Base-by-base conservation (phyloP, 331 rosid species). In the Saraca asoca region DNA sequence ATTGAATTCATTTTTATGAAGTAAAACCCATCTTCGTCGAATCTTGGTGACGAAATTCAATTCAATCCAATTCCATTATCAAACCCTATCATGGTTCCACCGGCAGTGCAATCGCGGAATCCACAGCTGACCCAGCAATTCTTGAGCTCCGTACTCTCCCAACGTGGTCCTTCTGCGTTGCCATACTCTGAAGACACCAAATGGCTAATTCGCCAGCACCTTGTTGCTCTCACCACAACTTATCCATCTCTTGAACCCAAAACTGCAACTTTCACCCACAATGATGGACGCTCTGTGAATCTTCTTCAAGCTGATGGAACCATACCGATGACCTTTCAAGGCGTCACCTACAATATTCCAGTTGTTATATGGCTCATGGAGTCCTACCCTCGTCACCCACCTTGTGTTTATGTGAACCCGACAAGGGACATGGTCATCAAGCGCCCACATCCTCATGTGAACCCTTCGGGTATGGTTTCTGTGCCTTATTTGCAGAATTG, bases 291-390 rank as follows among this genome's bases (percentile, higher is more conserved):
- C 41, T 67, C 95, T 68, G 90, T 93, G 20, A 90, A 93, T 34
- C 97, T 93, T 41, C 98, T 93, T 18, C 95, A 90, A 57, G 91
- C 94, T 11, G 96, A 88, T 0, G 98, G 98, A 14, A 93, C 98
- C 9, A 68, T 90, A n/a, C 98, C 98, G 3, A 88, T 90, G 80
- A 46, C 79, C 6, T 93, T 67, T 17, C 95, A 88, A 35, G 87
- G 82, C 49, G 83, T 84, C 1, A 86, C 97, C 13, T 93, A 93
- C 80, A 93, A 93, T 73, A 88, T 93, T 77, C 98, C 98, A 2
- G 81, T 93, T 20, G 76, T 90, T 5, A 62, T 93, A 58, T 93
- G 98, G 98, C 96, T 93, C 46, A 78, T 88, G 88, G 98, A 93
- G 18, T 70, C 95, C 9, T 93, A 93, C 74, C 98, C 98, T 61